phyloP scores from a whole-genome alignment of 1,284 basidiomycete species.

The Moesziomyces antarcticus region DNA sequence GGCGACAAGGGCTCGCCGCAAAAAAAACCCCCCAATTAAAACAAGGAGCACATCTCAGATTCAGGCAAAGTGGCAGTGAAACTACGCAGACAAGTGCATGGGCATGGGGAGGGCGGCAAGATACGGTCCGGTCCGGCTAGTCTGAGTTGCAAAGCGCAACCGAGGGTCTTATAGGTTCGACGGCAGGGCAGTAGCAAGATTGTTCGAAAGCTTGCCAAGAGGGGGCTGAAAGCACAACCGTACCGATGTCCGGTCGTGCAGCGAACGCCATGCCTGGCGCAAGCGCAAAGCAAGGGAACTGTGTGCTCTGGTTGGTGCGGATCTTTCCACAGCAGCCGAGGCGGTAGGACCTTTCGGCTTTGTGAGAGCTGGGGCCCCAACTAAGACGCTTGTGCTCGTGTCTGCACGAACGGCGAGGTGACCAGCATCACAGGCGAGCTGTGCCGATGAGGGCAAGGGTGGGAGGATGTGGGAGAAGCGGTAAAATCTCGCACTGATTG shows the following conservation, averaged over 20 bases:
- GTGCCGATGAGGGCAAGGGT: too few species aligned
- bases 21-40: too few species aligned
- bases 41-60: neutral
- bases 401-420: neutral
- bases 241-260: neutral
- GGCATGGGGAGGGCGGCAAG: conserved; percentile 3
- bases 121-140: conserved; percentile 10
- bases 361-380: neutral
- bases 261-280: too few species aligned
- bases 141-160: neutral
- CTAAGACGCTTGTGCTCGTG: too few species aligned
- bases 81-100: neutral
- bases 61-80: neutral
- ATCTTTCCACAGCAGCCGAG: neutral
- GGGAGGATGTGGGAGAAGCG: neutral
- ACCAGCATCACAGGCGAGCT: neutral
- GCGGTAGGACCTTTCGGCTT: neutral
- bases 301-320: neutral
- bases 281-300: neutral
- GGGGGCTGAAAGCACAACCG: neutral
- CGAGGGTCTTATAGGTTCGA: neutral
- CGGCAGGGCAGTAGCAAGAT: neutral
- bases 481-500: too few species aligned
- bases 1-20: neutral
- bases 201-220: neutral